Base-by-base conservation (phyloP, 2,329 filamentous ascomycete species). In the Pseudopyrenochaeta lycopersici region DNA sequence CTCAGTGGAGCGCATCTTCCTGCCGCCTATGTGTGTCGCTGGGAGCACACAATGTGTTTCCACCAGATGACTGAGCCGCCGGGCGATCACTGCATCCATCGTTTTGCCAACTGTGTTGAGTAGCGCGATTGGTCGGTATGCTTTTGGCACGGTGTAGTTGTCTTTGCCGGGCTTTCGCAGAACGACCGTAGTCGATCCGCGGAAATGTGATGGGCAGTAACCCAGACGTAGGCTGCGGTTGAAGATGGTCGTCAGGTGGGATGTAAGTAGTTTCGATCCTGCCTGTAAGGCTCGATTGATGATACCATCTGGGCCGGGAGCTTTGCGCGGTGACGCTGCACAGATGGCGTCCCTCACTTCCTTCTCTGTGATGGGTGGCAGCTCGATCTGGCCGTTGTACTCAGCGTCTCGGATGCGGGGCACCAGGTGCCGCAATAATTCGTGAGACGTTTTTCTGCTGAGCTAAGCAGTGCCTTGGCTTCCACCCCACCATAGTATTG, bases 41-140 rank as follows among this genome's bases (percentile, higher is more conserved):
- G 63, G 68, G 5, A 74, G 63, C 10, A 71, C 46, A 6, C 58
- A 18, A 38, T 67, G 42, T 38, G 32, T 58, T 41, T 64, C 52
- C 29, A 49, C 61, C 33, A 60, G 40, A 23, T 62, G 35, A 20
- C 21, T 62, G 5, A 62, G 51, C n/a, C 56, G 52, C 17, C 31
- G 30, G 18, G 65, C 62, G n/a, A 70, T 40, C 6, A 73, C 49
- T 30, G 54, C 41, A 12, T 74, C 70, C 17, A 75, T 56, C 4
- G 60, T 51, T 39, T 74, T 74, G 17, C 70, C 62, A 7, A 67
- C 51, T 4, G 66, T 74, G 49, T 68, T 66, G 2, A 72, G 49
- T 2, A 71, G 48, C 15, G 64, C 62, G 21, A 67, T 70, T 2
- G 63, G 69, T 10, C 60, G 39, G 51, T 73, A 73, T 31, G 52